Percentiles rank a stretch among this genome's conserved stretches.
phyloP scores from a whole-genome alignment of 2,329 filamentous ascomycete genomes.

The Clonostachys byssicola region DNA sequence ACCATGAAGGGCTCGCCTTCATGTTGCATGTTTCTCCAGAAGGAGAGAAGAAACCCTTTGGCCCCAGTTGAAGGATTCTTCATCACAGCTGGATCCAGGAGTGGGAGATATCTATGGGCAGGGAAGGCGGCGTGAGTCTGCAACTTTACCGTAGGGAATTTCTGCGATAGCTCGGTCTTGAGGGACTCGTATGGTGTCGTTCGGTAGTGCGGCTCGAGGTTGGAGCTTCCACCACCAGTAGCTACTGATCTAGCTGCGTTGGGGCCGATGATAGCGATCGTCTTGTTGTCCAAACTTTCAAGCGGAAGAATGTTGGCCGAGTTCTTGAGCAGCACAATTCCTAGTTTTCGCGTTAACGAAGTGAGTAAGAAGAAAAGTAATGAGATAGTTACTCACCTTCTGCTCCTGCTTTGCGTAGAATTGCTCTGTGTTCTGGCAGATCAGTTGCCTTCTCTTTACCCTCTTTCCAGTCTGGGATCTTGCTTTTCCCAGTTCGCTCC shows the following conservation, averaged over 20 bases:
- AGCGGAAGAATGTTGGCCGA: constrained; percentile 46
- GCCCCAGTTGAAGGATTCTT: neutral
- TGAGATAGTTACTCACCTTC: neutral
- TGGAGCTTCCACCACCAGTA: constrained; percentile 37
- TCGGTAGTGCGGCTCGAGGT: constrained; percentile 32
- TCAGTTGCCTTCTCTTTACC: neutral
- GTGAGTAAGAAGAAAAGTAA: neutral
- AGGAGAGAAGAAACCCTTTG: neutral
- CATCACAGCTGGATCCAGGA: neutral
- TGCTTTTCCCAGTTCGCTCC: neutral
- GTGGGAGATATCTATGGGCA: neutral
- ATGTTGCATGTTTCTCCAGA: neutral
- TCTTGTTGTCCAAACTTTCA: constrained; percentile 50
- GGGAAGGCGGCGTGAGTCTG: neutral
- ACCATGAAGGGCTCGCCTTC: neutral
- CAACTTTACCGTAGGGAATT: neutral
- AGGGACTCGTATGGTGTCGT: constrained; percentile 69
- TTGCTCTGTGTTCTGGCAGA: neutral
- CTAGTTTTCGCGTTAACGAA: neutral
- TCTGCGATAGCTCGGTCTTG: constrained; percentile 15
- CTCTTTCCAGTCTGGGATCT: neutral
- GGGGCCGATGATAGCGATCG: constrained; percentile 67
- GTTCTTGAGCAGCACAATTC: constrained; percentile 57
- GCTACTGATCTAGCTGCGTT: constrained; percentile 68
- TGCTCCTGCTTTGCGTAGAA: neutral